Conservation (phyloP, 768 basidiomycete species). For the Boletus rufocinnamomeus region DNA sequence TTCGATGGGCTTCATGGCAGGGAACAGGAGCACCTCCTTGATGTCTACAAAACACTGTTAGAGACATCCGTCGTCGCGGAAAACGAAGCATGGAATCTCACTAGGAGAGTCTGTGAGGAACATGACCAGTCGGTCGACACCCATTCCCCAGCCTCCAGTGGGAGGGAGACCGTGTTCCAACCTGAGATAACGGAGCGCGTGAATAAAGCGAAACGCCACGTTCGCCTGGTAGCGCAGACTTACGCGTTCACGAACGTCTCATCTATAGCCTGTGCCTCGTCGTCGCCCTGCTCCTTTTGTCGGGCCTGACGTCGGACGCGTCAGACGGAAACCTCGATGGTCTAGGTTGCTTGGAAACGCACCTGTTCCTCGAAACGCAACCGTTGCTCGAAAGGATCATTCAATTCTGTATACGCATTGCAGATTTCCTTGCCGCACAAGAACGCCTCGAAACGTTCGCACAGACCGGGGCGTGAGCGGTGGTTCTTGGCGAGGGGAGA, state of each 20-base stretch:
- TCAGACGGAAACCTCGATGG: not conserved
- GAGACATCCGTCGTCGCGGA: not conserved
- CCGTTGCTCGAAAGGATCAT: slow-evolving; percentile 97
- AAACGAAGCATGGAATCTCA: slow-evolving; percentile 38
- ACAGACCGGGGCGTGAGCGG: slow-evolving; percentile 93
- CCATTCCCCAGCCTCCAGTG: slow-evolving; percentile 96
- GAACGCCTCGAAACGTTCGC: slow-evolving; percentile 99
- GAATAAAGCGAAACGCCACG: not conserved
- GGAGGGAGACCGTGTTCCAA: slow-evolving; percentile 97
- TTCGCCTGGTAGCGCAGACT: slow-evolving; percentile 31
- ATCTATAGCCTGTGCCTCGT: slow-evolving; percentile 96
- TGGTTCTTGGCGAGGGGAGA: slow-evolving; percentile 99
- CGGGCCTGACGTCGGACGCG: slow-evolving; percentile 46
- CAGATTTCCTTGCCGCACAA: slow-evolving; percentile 98
- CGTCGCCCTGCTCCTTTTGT: slow-evolving; percentile 97
- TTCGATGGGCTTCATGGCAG: slow-evolving; percentile 91
- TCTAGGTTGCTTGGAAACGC: slow-evolving; percentile 3
- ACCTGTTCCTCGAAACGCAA: slow-evolving; percentile 95
- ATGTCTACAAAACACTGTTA: slow-evolving; percentile 57
- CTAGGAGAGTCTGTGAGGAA: slow-evolving; percentile 97
- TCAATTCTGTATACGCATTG: slow-evolving; percentile 99
- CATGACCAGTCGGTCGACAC: slow-evolving; percentile 97
- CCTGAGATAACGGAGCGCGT: slow-evolving; percentile 38
- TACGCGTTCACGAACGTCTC: slow-evolving; percentile 96
- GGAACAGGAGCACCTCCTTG: slow-evolving; percentile 96